Percentiles rank a stretch among this genome's conserved stretches.
phyloP scores from a whole-genome alignment of 352 stramenopile genomes.

The Phytophthora syringae region DNA sequence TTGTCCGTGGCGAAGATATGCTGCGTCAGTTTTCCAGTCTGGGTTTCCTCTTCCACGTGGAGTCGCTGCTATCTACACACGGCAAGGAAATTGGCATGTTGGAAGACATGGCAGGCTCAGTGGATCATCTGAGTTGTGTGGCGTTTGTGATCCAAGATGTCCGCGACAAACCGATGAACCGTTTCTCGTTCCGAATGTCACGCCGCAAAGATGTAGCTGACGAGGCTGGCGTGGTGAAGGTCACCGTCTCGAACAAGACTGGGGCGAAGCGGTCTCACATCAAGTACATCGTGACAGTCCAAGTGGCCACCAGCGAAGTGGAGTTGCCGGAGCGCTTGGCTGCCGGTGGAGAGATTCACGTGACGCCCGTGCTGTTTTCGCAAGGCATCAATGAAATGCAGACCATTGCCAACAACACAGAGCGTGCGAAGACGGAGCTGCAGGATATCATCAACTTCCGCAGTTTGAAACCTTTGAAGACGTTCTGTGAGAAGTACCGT shows the following conservation, averaged over 20 bases:
- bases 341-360: constrained; percentile 74
- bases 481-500: constrained; percentile 87
- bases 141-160: constrained; percentile 89
- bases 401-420: constrained; percentile 93
- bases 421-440: constrained; percentile 87
- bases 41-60: constrained; percentile 90
- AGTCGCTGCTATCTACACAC: constrained; percentile 94
- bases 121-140: constrained; percentile 85
- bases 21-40: constrained; percentile 84
- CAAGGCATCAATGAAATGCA: constrained; percentile 96
- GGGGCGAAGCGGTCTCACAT: constrained; percentile 61
- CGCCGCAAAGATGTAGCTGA: constrained; percentile 79
- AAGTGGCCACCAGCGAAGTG: constrained; percentile 78
- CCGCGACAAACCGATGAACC: constrained; percentile 83
- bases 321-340: constrained; percentile 78
- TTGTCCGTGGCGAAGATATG: constrained; percentile 79
- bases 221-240: constrained; percentile 81
- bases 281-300: constrained; percentile 88
- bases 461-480: constrained; percentile 81
- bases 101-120: constrained; percentile 87
- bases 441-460: constrained; percentile 92
- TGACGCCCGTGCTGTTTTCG: constrained; percentile 88
- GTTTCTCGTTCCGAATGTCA: constrained; percentile 89
- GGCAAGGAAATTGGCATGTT: constrained; percentile 98
- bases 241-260: constrained; percentile 71